Conservation (phyloP, 2,329 filamentous ascomycete species). For the Uncinocarpus reesii region DNA sequence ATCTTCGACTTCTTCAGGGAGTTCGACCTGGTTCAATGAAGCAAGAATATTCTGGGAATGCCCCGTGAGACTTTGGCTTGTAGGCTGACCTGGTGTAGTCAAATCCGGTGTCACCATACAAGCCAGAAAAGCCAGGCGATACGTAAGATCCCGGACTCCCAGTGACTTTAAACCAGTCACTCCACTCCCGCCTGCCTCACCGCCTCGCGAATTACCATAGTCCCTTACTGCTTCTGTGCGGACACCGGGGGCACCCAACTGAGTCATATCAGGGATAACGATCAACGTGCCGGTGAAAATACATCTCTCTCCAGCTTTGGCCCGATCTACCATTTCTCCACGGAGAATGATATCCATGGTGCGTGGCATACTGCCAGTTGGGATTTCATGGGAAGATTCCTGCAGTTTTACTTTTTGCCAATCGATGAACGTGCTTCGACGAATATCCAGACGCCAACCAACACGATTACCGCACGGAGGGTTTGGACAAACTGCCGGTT, state of each 20-base stretch:
- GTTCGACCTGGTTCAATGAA: conserved; percentile 63
- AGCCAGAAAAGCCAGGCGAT: conserved; percentile 88
- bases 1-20: conserved; percentile 64
- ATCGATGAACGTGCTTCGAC: conserved; percentile 94
- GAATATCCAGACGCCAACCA: conserved; percentile 94
- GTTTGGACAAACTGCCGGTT: conserved; percentile 93
- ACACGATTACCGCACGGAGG: conserved; percentile 72
- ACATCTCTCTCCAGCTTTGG: conserved; percentile 95
- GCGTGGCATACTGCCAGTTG: conserved; percentile 94
- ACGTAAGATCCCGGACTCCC: conserved; percentile 89
- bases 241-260: conserved; percentile 79
- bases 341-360: conserved; percentile 95
- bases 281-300: conserved; percentile 95
- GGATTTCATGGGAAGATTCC: conserved; percentile 96
- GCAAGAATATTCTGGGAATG: conserved; percentile 76
- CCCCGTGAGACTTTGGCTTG: conserved; percentile 57
- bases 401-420: conserved; percentile 99
- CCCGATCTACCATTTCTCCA: conserved; percentile 93
- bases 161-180: conserved; percentile 82
- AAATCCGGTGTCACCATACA: conserved; percentile 93
- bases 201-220: conserved; percentile 62
- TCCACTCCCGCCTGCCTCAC: conserved; percentile 72
- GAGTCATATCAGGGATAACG: conserved; percentile 92
- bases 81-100: conserved; percentile 63
- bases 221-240: conserved; percentile 76